These are phyloP conservation scores for Lipomyces yamadae DNA, from an alignment of 805 yeast genomes.

Conservation along the genomic window DNA sequence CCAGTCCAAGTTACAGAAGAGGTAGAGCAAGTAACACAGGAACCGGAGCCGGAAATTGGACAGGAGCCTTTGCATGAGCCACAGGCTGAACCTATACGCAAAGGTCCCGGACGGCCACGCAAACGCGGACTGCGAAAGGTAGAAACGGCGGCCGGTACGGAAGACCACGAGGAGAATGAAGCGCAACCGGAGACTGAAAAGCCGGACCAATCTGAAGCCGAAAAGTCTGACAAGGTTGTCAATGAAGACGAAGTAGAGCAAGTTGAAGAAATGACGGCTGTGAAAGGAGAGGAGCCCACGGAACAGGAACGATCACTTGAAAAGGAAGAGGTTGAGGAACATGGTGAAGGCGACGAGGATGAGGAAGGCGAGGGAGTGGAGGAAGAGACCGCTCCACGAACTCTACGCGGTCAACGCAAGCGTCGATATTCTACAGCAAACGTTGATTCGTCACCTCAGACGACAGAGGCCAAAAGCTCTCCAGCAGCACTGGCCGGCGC, in stretches of 20 bases:
- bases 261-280: slow-evolving; percentile 5
- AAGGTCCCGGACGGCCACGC: background rate
- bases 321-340: slow-evolving; percentile 17
- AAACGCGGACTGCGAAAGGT: background rate
- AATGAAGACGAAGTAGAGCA: background rate
- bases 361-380: slow-evolving; percentile 18
- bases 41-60: background rate
- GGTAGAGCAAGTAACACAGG: slow-evolving; percentile 8
- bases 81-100: slow-evolving; percentile 7
- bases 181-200: background rate
- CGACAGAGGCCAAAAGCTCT: slow-evolving; percentile 30
- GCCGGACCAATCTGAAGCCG: slow-evolving; percentile 9
- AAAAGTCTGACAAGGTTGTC: slow-evolving; percentile 17
- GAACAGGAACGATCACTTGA: slow-evolving; percentile 22
- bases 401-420: slow-evolving; percentile 7
- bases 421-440: slow-evolving; percentile 13
- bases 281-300: slow-evolving; percentile 12
- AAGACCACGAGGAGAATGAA: slow-evolving; percentile 7
- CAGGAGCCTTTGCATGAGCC: slow-evolving; percentile 11
- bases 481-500: slow-evolving; percentile 29
- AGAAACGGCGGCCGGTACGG: background rate
- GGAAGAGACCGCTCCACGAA: slow-evolving; percentile 13
- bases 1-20: slow-evolving; percentile 3
- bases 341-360: slow-evolving; percentile 18
- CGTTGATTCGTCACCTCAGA: slow-evolving; percentile 13